phyloP scores from a whole-genome alignment of 2,329 filamentous ascomycete genomes.

The Penicillium concentricum region DNA sequence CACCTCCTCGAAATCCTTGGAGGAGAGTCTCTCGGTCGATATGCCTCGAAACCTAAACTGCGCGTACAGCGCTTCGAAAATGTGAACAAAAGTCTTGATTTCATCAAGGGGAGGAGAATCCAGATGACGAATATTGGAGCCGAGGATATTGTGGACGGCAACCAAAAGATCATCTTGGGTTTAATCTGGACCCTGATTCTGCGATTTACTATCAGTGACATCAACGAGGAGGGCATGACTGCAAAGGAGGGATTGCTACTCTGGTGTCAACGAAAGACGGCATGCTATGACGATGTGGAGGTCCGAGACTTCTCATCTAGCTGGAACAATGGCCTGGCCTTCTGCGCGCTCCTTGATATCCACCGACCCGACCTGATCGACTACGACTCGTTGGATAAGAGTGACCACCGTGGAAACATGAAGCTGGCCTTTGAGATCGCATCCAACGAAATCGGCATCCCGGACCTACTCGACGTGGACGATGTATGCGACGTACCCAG shows the following conservation, averaged over 20 bases:
- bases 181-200: conserved; percentile 98
- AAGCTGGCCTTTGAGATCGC: conserved; percentile 96
- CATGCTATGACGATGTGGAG: conserved; percentile 95
- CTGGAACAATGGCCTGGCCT: conserved; percentile 97
- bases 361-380: conserved; percentile 96
- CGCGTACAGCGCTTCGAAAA: conserved; percentile 98
- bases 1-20: conserved; percentile 96
- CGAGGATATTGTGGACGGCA: conserved; percentile 97
- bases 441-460: conserved; percentile 93
- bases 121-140: conserved; percentile 98
- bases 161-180: conserved; percentile 94
- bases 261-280: conserved; percentile 98
- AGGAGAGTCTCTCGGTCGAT: conserved; percentile 89
- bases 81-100: conserved; percentile 92
- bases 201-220: conserved; percentile 96
- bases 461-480: conserved; percentile 91
- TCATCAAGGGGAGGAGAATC: conserved; percentile 85
- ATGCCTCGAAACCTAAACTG: conserved; percentile 93
- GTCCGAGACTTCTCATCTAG: conserved; percentile 92
- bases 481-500: conserved; percentile 96
- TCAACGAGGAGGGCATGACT: conserved; percentile 96
- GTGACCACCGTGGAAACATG: conserved; percentile 94
- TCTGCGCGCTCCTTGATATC: conserved; percentile 94
- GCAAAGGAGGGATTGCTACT: conserved; percentile 92
- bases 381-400: conserved; percentile 91